phyloP scores from a whole-genome alignment of 2,329 filamentous ascomycete species.

The Fusarium papillatum region DNA sequence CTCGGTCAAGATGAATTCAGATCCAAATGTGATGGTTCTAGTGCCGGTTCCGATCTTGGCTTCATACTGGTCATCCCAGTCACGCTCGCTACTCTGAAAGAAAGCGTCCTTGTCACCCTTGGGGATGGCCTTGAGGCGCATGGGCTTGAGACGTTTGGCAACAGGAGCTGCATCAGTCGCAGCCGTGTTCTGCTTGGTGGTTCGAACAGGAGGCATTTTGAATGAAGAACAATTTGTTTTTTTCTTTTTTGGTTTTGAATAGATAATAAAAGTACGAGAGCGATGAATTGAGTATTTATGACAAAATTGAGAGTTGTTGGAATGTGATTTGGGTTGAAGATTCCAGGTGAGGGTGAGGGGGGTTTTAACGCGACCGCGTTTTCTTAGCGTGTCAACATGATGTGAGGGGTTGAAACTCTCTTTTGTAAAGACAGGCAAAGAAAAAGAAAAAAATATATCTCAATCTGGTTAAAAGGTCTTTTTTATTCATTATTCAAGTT shows the following conservation, averaged over 20 bases:
- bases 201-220: slow-evolving; percentile 21
- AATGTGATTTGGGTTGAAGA: neutral
- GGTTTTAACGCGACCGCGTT: neutral
- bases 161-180: slow-evolving; percentile 4
- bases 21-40: slow-evolving; percentile 9
- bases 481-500: neutral
- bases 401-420: neutral
- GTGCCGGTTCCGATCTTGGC: slow-evolving; percentile 19
- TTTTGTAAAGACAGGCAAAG: neutral
- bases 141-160: slow-evolving; percentile 1
- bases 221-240: no score
- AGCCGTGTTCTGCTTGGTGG: slow-evolving; percentile 15
- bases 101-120: slow-evolving; percentile 6
- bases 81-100: neutral
- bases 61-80: slow-evolving; percentile 22
- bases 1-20: slow-evolving; percentile 24
- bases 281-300: neutral
- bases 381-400: neutral
- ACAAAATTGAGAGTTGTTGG: neutral
- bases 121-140: slow-evolving; percentile 6
- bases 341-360: neutral
- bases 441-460: neutral
- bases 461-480: neutral
- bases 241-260: neutral
- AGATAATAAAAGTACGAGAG: neutral